Base-by-base conservation (phyloP, 768 basidiomycete species). In the Leucocoprinus sp. region DNA sequence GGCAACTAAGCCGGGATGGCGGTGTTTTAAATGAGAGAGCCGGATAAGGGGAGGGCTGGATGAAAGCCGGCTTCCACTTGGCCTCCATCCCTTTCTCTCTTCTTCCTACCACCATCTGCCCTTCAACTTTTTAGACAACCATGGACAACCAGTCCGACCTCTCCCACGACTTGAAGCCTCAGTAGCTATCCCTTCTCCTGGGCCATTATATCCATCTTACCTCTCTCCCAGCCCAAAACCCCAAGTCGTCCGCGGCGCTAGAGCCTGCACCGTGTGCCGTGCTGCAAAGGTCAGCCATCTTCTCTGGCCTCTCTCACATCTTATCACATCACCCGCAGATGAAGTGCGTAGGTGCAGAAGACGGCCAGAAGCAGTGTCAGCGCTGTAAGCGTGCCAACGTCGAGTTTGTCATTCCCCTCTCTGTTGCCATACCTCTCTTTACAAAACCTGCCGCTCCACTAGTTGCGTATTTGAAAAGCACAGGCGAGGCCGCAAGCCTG, bases 321-420 rank as follows among this genome's bases (percentile, higher is more conserved):
- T 60, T 39, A 47, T 48, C 48, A 37, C 22, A 45, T 29, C 39
- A 45, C 63, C 35, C 54, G n/a, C n/a, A 91, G 88, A 92, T 92
- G 88, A 89, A 90, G 62, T 92, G 88, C 56, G 87, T 91, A 49
- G 88, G 86, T 36, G 84, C 89, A 40, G 88, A 92, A 60, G 87
- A 91, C 56, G 86, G 87, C 49, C 72, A 78, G 50, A 80, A 79
- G 55, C 78, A 75, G 23, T 92, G 88, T 60, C 86, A 91, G 60
- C 82, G 88, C 41, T 92, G 88, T 66, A 82, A 78, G 58, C 82
- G 88, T 49, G 80, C 84, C 26, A 82, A 82, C 52, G 77, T 80
- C 41, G 80, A 86, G 84, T 84, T 60, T 50, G 78, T 71, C 42
- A 50, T 40, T 34, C 41, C 21, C 37, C 50, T 40, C 48, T 39